Conservation (phyloP, 2,329 filamentous ascomycete genomes). For the Sporothrix schenckii region DNA sequence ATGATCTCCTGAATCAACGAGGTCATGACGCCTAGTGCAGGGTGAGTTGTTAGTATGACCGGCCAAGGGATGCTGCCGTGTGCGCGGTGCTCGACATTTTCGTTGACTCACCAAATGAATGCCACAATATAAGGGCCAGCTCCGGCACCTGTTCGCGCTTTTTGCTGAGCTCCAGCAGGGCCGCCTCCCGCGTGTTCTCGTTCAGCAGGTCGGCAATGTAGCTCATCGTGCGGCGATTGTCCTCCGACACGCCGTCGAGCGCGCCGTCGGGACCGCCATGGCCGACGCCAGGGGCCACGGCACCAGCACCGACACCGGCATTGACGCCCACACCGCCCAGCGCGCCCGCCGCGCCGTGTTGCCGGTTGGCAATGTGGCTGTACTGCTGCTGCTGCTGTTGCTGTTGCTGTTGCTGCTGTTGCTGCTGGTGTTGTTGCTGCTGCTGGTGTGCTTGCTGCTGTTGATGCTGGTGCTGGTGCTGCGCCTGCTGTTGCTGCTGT, state of each 20-base stretch:
- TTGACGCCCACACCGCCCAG: constrained; percentile 52
- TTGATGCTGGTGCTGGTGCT: constrained; percentile 62
- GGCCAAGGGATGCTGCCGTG: too few relatives aligned
- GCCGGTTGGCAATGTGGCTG: constrained; percentile 63
- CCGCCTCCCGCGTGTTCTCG: constrained; percentile 82
- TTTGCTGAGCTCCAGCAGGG: constrained; percentile 93
- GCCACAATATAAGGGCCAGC: constrained; percentile 93
- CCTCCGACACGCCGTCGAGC: constrained; percentile 74
- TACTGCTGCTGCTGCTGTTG: constrained; percentile 67
- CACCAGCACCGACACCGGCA: constrained; percentile 58
- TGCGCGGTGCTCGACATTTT: neutral
- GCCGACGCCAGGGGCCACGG: constrained; percentile 58
- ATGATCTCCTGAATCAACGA: constrained; percentile 97
- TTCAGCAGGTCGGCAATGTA: constrained; percentile 93
- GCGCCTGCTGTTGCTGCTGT: constrained; percentile 61
- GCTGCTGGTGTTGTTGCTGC: constrained; percentile 61
- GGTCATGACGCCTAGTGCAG: constrained; percentile 83
- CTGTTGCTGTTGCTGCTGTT: constrained; percentile 59
- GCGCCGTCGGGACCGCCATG: constrained; percentile 58
- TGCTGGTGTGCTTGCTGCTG: constrained; percentile 62
- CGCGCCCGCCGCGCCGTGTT: constrained; percentile 41
- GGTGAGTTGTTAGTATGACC: neutral
- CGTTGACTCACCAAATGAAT: constrained; percentile 80
- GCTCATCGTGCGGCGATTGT: constrained; percentile 87
- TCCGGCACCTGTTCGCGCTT: constrained; percentile 98